Percentiles rank a stretch among this genome's conserved stretches.
phyloP scores from a whole-genome alignment of 768 basidiomycete genomes.

The Pulveroboletus frians region DNA sequence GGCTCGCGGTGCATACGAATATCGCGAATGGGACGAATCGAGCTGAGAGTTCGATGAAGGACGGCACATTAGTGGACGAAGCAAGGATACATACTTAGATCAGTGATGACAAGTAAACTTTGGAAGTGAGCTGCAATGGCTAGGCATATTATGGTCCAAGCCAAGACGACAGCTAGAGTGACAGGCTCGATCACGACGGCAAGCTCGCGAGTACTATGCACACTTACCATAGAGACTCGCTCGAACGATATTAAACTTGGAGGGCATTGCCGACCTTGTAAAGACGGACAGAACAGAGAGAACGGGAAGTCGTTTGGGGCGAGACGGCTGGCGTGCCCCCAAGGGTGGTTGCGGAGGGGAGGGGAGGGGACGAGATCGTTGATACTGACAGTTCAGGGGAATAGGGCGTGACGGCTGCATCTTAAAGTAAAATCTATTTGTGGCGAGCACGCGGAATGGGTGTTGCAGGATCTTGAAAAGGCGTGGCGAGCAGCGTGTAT shows the following conservation, averaged over 20 bases:
- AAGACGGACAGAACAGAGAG: constrained; percentile 30
- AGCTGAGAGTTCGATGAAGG: constrained; percentile 40
- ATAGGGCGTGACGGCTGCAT: constrained; percentile 24
- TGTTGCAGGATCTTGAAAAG: constrained; percentile 20
- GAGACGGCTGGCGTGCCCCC: constrained; percentile 28
- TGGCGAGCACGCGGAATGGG: constrained; percentile 26
- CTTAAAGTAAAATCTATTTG: constrained; percentile 22
- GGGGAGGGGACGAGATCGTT: constrained; percentile 16
- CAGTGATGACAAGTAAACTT: constrained; percentile 61
- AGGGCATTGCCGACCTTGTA: constrained; percentile 50
- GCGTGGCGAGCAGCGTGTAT: constrained; percentile 30
- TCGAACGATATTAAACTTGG: constrained; percentile 67
- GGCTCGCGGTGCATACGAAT: constrained; percentile 68
- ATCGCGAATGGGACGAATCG: constrained; percentile 84
- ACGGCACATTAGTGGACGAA: not conserved
- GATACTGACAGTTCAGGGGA: constrained; percentile 25
- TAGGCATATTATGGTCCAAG: constrained; percentile 75
- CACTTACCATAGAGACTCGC: constrained; percentile 60
- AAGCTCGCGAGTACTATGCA: not conserved
- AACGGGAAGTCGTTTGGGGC: constrained; percentile 31
- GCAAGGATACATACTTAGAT: constrained; percentile 58
- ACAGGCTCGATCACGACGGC: constrained; percentile 5
- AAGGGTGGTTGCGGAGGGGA: constrained; percentile 19
- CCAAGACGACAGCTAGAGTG: constrained; percentile 51
- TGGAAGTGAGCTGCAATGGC: constrained; percentile 79